Evolutionary conservation across 768 basidiomycete species (phyloP), one percentile per base, ranked within the genome.

Genomic region (Kwoniella pini): DNA sequence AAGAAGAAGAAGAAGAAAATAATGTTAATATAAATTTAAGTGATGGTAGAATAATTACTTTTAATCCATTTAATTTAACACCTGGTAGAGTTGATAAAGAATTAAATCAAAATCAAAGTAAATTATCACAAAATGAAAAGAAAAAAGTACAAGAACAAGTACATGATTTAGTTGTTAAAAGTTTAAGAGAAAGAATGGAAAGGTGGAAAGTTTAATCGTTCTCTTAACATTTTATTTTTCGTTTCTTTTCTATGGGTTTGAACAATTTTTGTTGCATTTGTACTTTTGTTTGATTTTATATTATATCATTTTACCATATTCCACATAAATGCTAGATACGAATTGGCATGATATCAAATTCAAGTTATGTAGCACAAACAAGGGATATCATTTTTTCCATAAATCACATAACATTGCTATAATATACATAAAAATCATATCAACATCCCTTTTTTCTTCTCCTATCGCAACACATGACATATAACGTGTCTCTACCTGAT

Each of bases 11-110:
- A 9, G 27, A 22, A n/a, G 40, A 28, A 15, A 31, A 24, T 10
- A 22, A 50, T 45, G 22, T 17, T 7, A 36, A 49, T 42, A 64
- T 68, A 15, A 15, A 55, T 33, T 48, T 70, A 31, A 85, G 83
- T 39, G 89, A 91, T 66, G 91, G 91, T 0, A 85, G 88, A 67
- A 77, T 88, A n/a, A 82, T 95, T 24, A 86, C 87, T 74, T 92
- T 95, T 69, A 88, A 95, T 67, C 91, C 91, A 9, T 80, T 94
- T 82, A 83, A 60, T 86, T 88, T 13, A 86, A 87, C 1, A 86
- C 90, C 1, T 5, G 63, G 40, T 7, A 17, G 54, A 22, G 56
- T 74, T 13, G 61, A 70, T 17, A 82, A 83, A 2, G 82, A 88
- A 48, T 79, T 94, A 28, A 88, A 91, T 3, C 59, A 69, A 30